Percentiles rank a stretch among this genome's conserved stretches.
Conservation (phyloP, 1,284 basidiomycete species). For the Cryptococcus hybrid region DNA sequence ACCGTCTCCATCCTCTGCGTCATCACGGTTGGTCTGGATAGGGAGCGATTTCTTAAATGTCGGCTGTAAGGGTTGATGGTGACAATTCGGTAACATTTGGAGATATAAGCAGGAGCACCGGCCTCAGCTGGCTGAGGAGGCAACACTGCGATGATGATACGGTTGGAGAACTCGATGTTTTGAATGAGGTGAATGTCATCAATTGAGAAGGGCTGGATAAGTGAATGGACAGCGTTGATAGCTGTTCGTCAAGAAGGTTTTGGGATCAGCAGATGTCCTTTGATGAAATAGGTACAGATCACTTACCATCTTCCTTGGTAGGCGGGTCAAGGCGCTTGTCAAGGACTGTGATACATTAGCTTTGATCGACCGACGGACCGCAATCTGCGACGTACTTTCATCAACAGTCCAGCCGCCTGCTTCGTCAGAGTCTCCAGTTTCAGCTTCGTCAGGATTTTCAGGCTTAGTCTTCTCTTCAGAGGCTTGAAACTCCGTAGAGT, state of each 20-base stretch:
- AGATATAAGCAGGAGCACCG: slow-evolving; percentile 10
- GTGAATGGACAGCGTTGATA: background rate
- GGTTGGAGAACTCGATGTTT: slow-evolving; percentile 32
- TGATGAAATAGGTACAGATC: too few species aligned
- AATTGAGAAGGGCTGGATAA: background rate
- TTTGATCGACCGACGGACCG: too few species aligned
- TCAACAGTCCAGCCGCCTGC: too few species aligned
- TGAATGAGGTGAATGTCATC: slow-evolving; percentile 12
- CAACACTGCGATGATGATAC: slow-evolving; percentile 20
- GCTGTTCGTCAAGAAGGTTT: too few species aligned
- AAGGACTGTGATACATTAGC: too few species aligned
- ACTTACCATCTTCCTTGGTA: too few species aligned
- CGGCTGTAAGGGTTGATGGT: slow-evolving; percentile 31
- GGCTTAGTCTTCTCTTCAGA: too few species aligned
- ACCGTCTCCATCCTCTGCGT: slow-evolving; percentile 6
- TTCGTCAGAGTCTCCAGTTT: too few species aligned
- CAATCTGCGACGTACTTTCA: too few species aligned
- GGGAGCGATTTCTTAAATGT: slow-evolving; percentile 24
- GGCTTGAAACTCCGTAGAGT: too few species aligned
- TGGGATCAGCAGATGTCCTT: background rate
- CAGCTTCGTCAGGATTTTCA: too few species aligned
- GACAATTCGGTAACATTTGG: slow-evolving; percentile 18
- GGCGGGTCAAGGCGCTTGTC: too few species aligned
- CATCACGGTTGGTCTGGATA: slow-evolving; percentile 2
- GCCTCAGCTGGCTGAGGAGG: background rate